A percentile compares a stretch with the other conserved stretches of the same genome.
phyloP scores from a whole-genome alignment of 331 rosid genomes.

The Prunus yedoensis region DNA sequence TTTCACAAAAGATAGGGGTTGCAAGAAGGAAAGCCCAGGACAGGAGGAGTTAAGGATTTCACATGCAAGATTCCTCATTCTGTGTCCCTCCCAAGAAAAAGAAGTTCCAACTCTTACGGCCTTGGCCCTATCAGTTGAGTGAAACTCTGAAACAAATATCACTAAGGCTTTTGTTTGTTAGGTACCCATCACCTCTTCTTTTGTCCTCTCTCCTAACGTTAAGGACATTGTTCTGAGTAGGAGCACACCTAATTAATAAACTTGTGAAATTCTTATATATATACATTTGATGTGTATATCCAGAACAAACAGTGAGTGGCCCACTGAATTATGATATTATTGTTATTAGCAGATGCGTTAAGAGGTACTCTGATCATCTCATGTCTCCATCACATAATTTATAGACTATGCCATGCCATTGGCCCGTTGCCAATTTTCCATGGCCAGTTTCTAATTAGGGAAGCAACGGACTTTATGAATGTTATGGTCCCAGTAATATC shows the following conservation, averaged over 20 bases:
- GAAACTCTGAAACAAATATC: not conserved
- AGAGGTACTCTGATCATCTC: not conserved
- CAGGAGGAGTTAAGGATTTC: not conserved
- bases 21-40: no score
- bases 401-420: no score
- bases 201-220: not conserved
- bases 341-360: not conserved
- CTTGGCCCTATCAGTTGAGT: not conserved
- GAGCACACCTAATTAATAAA: not conserved
- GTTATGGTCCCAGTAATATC: no score
- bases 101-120: constrained; percentile 21
- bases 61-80: not conserved
- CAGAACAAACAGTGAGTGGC: not conserved
- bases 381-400: not conserved
- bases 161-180: constrained; percentile 16
- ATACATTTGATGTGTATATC: not conserved
- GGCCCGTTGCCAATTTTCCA: not conserved
- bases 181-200: constrained; percentile 13
- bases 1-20: not conserved
- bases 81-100: constrained; percentile 7
- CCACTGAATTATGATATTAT: not conserved
- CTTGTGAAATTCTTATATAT: no score
- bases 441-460: not conserved
- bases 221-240: not conserved
- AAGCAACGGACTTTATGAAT: no score